phyloP scores from a whole-genome alignment of 345 rosid species.

The Salix dunnii region DNA sequence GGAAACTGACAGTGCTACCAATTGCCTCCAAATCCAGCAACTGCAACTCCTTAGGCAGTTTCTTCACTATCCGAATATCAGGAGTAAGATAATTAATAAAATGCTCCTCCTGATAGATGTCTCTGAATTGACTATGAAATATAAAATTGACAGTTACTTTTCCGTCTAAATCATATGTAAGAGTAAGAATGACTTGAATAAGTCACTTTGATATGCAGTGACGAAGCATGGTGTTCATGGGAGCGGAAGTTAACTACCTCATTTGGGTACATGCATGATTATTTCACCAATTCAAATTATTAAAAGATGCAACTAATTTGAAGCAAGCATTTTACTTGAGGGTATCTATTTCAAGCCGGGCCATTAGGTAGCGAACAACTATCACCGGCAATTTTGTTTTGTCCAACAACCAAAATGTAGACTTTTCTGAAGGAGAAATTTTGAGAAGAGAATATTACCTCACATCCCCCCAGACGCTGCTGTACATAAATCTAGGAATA shows the following conservation, averaged over 20 bases:
- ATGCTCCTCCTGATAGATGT: constrained; percentile 89
- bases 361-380: not conserved
- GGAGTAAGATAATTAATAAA: constrained; percentile 73
- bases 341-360: not conserved
- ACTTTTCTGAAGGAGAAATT: not conserved
- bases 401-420: not conserved
- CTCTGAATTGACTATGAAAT: constrained; percentile 70
- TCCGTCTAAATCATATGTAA: constrained; percentile 14
- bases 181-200: not conserved
- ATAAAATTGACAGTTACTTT: constrained; percentile 20
- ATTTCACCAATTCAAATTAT: not conserved
- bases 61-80: constrained; percentile 77
- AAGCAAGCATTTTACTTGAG: not conserved
- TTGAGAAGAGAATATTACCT: constrained; percentile 46
- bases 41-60: constrained; percentile 72
- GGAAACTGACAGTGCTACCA: constrained; percentile 78
- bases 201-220: not conserved
- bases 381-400: not conserved
- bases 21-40: constrained; percentile 84
- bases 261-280: not conserved
- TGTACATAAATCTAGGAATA: constrained; percentile 85
- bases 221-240: not conserved
- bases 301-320: not conserved
- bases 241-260: not conserved
- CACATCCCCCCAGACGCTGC: constrained; percentile 89